phyloP scores from a whole-genome alignment of 2,329 filamentous ascomycete species.

The Cryphonectria naterciae region DNA sequence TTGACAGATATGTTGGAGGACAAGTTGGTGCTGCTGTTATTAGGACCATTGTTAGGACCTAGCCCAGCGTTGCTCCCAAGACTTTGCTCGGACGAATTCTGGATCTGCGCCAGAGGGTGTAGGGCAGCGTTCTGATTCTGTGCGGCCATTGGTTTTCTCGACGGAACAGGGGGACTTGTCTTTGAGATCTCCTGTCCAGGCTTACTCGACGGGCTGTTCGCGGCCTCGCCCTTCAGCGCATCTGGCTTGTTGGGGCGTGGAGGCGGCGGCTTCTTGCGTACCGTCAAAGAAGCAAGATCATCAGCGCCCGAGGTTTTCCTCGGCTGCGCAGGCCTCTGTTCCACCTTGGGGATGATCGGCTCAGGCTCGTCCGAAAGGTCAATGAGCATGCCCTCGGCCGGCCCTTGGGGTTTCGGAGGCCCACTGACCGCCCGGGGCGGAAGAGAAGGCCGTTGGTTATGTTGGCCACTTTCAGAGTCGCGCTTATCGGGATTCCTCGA shows the following conservation, averaged over 20 bases:
- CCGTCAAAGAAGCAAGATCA: constrained; percentile 24
- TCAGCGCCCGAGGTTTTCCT: constrained; percentile 26
- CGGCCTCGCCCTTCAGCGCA: constrained; percentile 53
- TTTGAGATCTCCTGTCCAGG: constrained; percentile 33
- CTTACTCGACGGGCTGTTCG: constrained; percentile 33
- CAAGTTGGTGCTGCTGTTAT: constrained; percentile 28
- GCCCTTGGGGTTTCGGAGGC: constrained; percentile 38
- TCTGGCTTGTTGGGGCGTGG: constrained; percentile 63
- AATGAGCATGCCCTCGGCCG: constrained; percentile 62
- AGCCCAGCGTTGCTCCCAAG: constrained; percentile 31
- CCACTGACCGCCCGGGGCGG: constrained; percentile 39
- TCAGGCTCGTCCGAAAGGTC: constrained; percentile 61
- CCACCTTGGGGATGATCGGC: constrained; percentile 41
- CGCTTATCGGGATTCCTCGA: constrained; percentile 34
- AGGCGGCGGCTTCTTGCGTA: constrained; percentile 46
- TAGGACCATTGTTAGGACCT: constrained; percentile 18
- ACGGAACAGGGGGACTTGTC: constrained; percentile 39
- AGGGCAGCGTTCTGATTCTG: constrained; percentile 33
- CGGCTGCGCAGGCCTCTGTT: constrained; percentile 39
- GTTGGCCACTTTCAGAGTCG: constrained; percentile 31
- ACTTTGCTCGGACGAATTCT: constrained; percentile 44
- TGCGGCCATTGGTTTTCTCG: constrained; percentile 39
- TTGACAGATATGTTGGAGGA: constrained; percentile 26
- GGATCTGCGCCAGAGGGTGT: constrained; percentile 47
- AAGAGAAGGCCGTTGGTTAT: constrained; percentile 36